Conservation (phyloP, 176 grass and related monocot species). For the Musa schizocarpa region DNA sequence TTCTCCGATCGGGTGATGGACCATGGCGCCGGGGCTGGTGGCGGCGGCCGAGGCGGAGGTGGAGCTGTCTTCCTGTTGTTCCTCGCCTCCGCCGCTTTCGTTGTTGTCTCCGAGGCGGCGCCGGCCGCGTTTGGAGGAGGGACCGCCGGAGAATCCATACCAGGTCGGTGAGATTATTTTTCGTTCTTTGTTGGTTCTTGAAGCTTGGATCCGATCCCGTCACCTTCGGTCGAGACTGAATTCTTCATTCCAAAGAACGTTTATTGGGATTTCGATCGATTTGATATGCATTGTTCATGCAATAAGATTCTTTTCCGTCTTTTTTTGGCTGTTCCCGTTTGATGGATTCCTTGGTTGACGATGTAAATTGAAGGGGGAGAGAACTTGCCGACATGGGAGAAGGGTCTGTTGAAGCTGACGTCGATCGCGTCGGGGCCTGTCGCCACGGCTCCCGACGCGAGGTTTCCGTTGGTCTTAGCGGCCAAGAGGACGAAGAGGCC, state of each 20-base stretch:
- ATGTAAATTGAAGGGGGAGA: conserved; percentile 28
- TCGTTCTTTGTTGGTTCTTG: background rate
- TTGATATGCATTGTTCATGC: background rate
- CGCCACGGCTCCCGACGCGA: conserved; percentile 35
- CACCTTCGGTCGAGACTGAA: background rate
- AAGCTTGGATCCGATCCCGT: background rate
- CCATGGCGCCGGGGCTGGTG: background rate
- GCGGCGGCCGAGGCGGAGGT: too few species aligned
- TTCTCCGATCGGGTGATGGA: background rate
- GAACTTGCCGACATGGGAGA: conserved; percentile 62
- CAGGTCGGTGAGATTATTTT: background rate
- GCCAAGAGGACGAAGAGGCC: conserved; percentile 67
- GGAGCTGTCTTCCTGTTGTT: background rate
- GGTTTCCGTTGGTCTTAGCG: conserved; percentile 67
- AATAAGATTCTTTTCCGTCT: background rate
- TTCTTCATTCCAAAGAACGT: background rate
- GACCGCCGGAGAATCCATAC: too few species aligned
- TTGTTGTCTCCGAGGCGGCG: background rate
- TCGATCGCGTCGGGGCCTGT: conserved; percentile 28
- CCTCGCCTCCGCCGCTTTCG: background rate
- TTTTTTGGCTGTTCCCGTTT: background rate
- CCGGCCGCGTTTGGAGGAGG: background rate
- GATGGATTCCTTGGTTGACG: background rate
- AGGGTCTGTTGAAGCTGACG: conserved; percentile 55
- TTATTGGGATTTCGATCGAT: background rate